phyloP scores from a whole-genome alignment of 2,329 filamentous ascomycete species.

The Cladosporium colombiae region DNA sequence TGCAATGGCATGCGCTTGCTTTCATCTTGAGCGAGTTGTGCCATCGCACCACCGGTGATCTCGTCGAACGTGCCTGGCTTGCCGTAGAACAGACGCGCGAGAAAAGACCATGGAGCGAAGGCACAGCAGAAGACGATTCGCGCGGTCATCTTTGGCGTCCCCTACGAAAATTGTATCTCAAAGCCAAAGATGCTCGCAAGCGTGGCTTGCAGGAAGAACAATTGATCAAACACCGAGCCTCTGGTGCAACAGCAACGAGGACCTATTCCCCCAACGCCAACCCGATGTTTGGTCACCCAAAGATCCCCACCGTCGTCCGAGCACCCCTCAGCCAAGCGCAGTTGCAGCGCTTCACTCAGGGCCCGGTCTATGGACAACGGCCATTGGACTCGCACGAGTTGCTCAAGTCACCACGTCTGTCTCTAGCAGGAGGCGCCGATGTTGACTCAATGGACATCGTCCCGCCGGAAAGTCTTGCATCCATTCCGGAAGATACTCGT shows the following conservation, averaged over 20 bases:
- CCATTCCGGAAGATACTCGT: conserved; percentile 3
- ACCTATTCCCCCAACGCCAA: conserved; percentile 38
- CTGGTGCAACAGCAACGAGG: conserved; percentile 25
- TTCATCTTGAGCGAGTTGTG: conserved; percentile 63
- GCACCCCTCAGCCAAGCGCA: conserved; percentile 39
- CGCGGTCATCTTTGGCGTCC: conserved; percentile 65
- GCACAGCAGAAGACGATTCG: conserved; percentile 31
- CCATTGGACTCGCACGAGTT: conserved; percentile 38
- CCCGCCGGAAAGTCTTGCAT: conserved; percentile 11
- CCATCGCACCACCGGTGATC: conserved; percentile 56
- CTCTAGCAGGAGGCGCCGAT: conserved; percentile 23
- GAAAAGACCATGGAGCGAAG: conserved; percentile 42
- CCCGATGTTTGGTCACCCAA: conserved; percentile 37
- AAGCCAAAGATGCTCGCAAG: conserved; percentile 56
- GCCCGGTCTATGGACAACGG: conserved; percentile 35
- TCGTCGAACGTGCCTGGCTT: conserved; percentile 62
- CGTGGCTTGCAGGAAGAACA: conserved; percentile 49
- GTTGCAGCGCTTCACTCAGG: conserved; percentile 35
- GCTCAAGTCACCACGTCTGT: conserved; percentile 33
- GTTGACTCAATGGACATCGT: conserved; percentile 21
- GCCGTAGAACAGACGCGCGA: conserved; percentile 53
- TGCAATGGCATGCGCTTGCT: conserved; percentile 66
- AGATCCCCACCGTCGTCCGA: conserved; percentile 31
- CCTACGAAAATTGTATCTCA: conserved; percentile 60
- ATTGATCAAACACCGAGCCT: conserved; percentile 25